Evolutionary conservation across 768 basidiomycete species (phyloP).

Genomic region (Rhodotorula taiwanensis): DNA sequence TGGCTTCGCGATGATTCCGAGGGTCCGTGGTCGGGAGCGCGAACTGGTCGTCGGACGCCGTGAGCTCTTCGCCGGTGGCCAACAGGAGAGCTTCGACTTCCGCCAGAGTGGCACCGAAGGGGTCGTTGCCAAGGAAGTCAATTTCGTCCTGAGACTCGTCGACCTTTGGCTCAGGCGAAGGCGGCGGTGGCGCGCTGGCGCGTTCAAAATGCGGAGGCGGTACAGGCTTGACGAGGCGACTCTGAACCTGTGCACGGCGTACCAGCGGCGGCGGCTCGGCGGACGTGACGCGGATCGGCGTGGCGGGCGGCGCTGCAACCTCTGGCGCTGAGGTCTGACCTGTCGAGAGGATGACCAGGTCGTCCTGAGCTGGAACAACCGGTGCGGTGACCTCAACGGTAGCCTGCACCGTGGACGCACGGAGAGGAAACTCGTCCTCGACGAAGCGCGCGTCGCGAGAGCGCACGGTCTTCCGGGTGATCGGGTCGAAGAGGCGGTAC

Average conservation of each 20-base stretch:
- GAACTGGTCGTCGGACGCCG: not conserved
- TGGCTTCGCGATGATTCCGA: slow-evolving; percentile 5
- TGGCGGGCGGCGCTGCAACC: not conserved
- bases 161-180: not conserved
- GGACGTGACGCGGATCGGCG: too few relatives aligned
- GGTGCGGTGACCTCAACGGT: not conserved
- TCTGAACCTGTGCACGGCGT: too few relatives aligned
- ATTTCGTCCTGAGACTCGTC: not conserved
- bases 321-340: not conserved
- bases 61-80: not conserved
- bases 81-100: not conserved
- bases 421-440: slow-evolving; percentile 11
- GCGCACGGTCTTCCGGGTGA: not conserved
- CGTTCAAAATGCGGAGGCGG: not conserved
- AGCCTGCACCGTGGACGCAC: not conserved
- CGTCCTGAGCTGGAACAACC: too few relatives aligned
- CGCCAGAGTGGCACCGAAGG: not conserved
- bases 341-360: too few relatives aligned
- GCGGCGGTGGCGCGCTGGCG: not conserved
- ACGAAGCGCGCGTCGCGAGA: slow-evolving; percentile 3
- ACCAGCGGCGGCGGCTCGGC: too few relatives aligned
- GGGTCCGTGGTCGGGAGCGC: not conserved
- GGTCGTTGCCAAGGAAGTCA: not conserved
- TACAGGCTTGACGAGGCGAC: not conserved
- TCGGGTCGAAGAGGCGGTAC: slow-evolving; percentile 9